These are phyloP conservation scores for Geosmithia morbida DNA, from an alignment of 2,329 filamentous ascomycete species.

Conservation along the genomic window DNA sequence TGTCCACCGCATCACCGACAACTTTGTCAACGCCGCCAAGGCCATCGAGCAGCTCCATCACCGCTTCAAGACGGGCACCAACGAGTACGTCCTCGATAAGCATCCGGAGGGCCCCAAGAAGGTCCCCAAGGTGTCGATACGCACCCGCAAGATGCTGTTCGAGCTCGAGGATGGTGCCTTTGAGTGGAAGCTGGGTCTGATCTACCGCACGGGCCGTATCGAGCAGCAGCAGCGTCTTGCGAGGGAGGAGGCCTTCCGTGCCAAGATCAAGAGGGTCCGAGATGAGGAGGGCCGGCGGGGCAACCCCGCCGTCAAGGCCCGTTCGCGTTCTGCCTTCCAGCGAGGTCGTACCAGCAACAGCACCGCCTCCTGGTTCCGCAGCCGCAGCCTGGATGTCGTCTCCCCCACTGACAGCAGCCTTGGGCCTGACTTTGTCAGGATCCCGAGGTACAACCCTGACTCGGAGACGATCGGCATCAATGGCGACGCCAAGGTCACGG, in stretches of 20 bases:
- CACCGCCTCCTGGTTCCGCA: constrained; percentile 25
- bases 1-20: constrained; percentile 85
- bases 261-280: constrained; percentile 75
- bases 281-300: constrained; percentile 51
- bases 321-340: constrained; percentile 39
- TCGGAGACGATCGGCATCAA: constrained; percentile 50
- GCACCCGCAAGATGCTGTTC: constrained; percentile 70
- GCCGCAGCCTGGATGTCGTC: constrained; percentile 38
- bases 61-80: constrained; percentile 73
- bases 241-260: constrained; percentile 74
- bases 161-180: constrained; percentile 94
- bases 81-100: constrained; percentile 81
- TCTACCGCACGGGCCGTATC: constrained; percentile 76
- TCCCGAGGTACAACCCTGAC: constrained; percentile 67
- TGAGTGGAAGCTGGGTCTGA: constrained; percentile 91
- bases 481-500: constrained; percentile 55
- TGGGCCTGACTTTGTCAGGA: constrained; percentile 21
- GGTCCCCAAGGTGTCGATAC: constrained; percentile 73
- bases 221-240: constrained; percentile 86
- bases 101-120: constrained; percentile 72
- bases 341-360: constrained; percentile 17
- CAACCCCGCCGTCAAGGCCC: constrained; percentile 35
- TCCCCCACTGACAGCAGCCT: constrained; percentile 14
- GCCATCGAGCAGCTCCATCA: constrained; percentile 84
- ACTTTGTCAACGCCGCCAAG: constrained; percentile 77